Conservation (phyloP, 2,329 filamentous ascomycete genomes). For the Teratosphaeria epicoccoides region DNA sequence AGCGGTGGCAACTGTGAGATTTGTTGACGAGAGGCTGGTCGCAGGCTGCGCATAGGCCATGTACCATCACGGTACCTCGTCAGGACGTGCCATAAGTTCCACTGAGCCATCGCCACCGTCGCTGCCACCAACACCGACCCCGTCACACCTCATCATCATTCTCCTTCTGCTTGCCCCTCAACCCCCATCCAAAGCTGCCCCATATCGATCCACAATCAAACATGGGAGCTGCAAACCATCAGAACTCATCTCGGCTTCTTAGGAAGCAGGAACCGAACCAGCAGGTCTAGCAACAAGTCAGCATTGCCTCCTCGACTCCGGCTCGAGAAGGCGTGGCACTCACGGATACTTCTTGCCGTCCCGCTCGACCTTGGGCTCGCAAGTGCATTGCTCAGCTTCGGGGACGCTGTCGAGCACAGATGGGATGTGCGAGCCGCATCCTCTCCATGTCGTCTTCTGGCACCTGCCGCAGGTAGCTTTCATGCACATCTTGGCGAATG, state of each 20-base stretch:
- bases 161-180: background rate
- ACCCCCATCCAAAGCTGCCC: background rate
- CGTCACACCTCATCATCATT: constrained; percentile 7
- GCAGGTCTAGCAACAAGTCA: constrained; percentile 35
- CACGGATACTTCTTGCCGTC: constrained; percentile 51
- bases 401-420: constrained; percentile 54
- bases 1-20: no score
- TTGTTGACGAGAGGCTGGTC: no score
- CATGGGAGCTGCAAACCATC: constrained; percentile 1
- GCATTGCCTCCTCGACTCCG: background rate
- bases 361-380: constrained; percentile 51
- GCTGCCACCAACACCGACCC: background rate
- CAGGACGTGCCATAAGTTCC: background rate
- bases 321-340: background rate
- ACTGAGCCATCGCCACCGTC: background rate
- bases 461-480: constrained; percentile 52
- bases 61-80: background rate
- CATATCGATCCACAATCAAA: background rate
- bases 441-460: constrained; percentile 41
- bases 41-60: background rate
- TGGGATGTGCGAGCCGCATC: constrained; percentile 35
- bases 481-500: constrained; percentile 47
- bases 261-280: constrained; percentile 27
- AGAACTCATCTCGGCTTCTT: constrained; percentile 3
- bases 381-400: constrained; percentile 52